Base-by-base conservation (phyloP, 2,329 filamentous ascomycete genomes). In the Rutstroemia sydowiana region DNA sequence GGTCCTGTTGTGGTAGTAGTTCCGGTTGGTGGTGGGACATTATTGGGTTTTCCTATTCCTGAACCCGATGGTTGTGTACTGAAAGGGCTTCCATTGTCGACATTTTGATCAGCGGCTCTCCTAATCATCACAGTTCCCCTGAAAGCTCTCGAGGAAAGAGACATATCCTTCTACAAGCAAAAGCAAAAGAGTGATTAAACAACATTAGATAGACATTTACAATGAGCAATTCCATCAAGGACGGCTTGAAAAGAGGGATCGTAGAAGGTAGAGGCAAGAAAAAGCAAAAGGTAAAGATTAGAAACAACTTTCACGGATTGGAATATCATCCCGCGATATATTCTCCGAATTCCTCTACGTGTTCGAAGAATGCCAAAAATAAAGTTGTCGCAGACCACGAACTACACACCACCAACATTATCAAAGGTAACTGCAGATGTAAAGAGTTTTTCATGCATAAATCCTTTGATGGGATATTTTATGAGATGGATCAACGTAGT, bases 211-310 rank as follows among this genome's bases (percentile, higher is more conserved):
- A 26, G 5, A 10, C 9, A 16, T 20, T 13, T 34, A 31, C 28
- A n/a, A n/a, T n/a, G n/a, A n/a, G 30, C 39, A 36, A 14, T n/a
- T 41, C 47, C 39, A 49, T 49, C 47, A 49, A 43, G 39, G 39
- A 41, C 30, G 30, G n/a, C 23, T 14, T 14, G 20, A 11, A n/a
- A 18, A 8, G 20, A 18, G 30, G 30, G 40, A 43, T 3, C 18
- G 5, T 3, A 16, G 14, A 16, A 41, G 30, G 20, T 14, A 8
- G 28, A 36, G 21, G 21, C n/a, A n/a, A 26, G n/a, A 36, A 26
- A 14, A 43, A 39, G 5, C 14, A 44, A 11, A 44, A 43, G 8
- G 10, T 26, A 36, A 36, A 16, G n/a, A 21, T 18, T 13, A 36
- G 6, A 13, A 26, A 18, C 36, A 18, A 7, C 20, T 14, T 23